Base-by-base conservation (phyloP, 306 rosid genomes). In the Inga leiocalycina region DNA sequence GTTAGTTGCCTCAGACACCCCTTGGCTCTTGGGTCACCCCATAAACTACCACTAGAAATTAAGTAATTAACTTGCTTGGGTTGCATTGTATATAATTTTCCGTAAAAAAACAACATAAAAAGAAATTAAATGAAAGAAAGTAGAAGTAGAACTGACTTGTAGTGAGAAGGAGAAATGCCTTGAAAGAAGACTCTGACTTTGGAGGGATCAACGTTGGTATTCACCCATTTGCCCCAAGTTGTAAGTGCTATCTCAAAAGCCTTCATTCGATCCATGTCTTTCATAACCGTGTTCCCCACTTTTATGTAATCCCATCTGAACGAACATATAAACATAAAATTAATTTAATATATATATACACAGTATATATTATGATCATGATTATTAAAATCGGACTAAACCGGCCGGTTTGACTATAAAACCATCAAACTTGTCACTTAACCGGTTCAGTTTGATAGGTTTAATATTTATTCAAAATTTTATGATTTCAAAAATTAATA, bases 161-260 rank as follows among this genome's bases (percentile, higher is more conserved):
- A 96, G 83, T 96, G 99, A 72, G 99, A 90, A 19, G 98, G 99
- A 20, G 98, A 96, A 87, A 96, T 96, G 44, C 99, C 99, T 87
- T 94, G 97, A 84, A 91, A 96, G 92, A 93, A 93, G 30, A 96
- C 94, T 17, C 10, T 77, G 2, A 91, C 88, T 78, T 75, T 92
- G 15, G 88, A 1, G 77, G 97, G 88, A 85, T 94, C 94, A 34
- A 91, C 45, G 71, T 90, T 90, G 59, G 84, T 8, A 61, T 94
- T 97, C 35, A 96, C 92, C 99, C 99, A 92, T 48, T 56, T 54
- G 41, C 67, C 91, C 99, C 99, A 96, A 41, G 99, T 96, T 2
- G 8, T 81, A 3, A 96, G 93, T 79, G 98, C 99, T 76, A 0
- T 86, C 86, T 92, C 87, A 87, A 96, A 96, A 52, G 99, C 99